phyloP scores from a whole-genome alignment of 2,329 filamentous ascomycete species.

The Exophiala xenobiotica region DNA sequence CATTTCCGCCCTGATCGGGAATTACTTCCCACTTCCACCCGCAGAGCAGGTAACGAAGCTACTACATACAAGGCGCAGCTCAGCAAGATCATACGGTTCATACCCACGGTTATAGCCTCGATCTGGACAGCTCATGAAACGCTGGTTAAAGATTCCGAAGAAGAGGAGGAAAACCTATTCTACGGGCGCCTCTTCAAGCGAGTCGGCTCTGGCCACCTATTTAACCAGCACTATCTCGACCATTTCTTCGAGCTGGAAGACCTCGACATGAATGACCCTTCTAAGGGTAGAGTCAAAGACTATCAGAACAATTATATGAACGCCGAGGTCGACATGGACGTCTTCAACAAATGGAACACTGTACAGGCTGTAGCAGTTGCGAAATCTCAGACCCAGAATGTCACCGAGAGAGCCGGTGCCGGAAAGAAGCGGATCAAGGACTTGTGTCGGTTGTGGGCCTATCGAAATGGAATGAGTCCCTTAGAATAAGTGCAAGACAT shows the following conservation, averaged over 20 bases:
- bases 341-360: slow-evolving; percentile 21
- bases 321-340: slow-evolving; percentile 30
- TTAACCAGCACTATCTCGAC: slow-evolving; percentile 48
- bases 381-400: too few relatives aligned
- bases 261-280: slow-evolving; percentile 21
- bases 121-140: not conserved
- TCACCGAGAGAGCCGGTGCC: not conserved
- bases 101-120: too few relatives aligned
- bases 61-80: too few relatives aligned
- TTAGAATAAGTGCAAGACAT: too few relatives aligned
- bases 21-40: not conserved
- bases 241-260: slow-evolving; percentile 40
- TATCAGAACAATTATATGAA: slow-evolving; percentile 40
- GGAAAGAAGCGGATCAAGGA: slow-evolving; percentile 35
- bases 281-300: slow-evolving; percentile 30
- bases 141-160: not conserved
- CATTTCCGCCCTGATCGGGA: slow-evolving; percentile 41
- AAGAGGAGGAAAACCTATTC: slow-evolving; percentile 44
- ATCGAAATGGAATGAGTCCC: slow-evolving; percentile 44
- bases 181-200: slow-evolving; percentile 51
- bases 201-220: slow-evolving; percentile 41
- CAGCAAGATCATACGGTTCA: too few relatives aligned
- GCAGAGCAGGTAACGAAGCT: too few relatives aligned
- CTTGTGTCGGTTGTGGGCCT: slow-evolving; percentile 42
- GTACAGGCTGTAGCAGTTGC: slow-evolving; percentile 14